Evolutionary conservation across 78 protist genomes (phyloP).

Genomic region (Mastigamoeba balamuthi): DNA sequence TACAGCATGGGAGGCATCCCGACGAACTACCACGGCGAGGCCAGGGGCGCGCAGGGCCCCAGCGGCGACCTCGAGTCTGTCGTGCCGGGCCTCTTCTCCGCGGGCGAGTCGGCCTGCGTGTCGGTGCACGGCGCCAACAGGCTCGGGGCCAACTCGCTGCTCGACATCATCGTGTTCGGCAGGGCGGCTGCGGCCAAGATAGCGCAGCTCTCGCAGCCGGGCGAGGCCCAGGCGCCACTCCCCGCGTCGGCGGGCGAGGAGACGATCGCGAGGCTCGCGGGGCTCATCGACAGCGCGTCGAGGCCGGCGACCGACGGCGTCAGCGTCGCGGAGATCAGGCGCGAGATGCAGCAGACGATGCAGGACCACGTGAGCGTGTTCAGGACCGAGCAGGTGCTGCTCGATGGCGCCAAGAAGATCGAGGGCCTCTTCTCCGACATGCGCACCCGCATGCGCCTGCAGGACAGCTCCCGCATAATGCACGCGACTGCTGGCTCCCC

Average conservation of each 20-base stretch:
- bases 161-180: constrained; percentile 98
- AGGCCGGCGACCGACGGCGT: constrained; percentile 69
- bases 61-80: constrained; percentile 17
- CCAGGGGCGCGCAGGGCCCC: constrained; percentile 2
- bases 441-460: not conserved
- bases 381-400: constrained; percentile 59
- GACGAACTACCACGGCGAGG: constrained; percentile 88
- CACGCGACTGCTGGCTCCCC: not conserved
- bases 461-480: not conserved
- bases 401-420: constrained; percentile 42
- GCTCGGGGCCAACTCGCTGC: constrained; percentile 96
- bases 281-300: too few species aligned
- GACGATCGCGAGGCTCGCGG: constrained; percentile 81
- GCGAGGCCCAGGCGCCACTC: constrained; percentile 43
- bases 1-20: constrained; percentile 99
- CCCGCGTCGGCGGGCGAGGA: constrained; percentile 74
- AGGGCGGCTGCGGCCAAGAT: constrained; percentile 75
- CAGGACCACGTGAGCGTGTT: constrained; percentile 90
- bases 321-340: constrained; percentile 72
- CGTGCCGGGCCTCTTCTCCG: constrained; percentile 92
- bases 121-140: constrained; percentile 98
- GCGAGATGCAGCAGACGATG: constrained; percentile 78
- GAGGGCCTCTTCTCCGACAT: constrained; percentile 46
- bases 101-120: constrained; percentile 95
- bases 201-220: constrained; percentile 22